Conservation (phyloP, 148 eudicot genomes). For the Gaultheria prostrata region DNA sequence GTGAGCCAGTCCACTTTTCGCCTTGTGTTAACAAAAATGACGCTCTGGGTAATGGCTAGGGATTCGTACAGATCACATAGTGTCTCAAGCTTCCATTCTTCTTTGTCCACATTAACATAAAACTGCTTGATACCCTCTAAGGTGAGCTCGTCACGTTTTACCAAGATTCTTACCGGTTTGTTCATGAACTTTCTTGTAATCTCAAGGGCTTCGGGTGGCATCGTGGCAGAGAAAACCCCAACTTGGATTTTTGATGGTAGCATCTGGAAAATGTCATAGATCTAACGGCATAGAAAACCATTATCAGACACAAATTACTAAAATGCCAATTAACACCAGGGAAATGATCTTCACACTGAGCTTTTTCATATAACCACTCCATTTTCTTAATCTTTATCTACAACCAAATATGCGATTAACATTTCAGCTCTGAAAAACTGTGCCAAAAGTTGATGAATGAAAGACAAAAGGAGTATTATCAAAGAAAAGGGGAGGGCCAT, state of each 20-base stretch:
- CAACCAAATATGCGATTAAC: background rate
- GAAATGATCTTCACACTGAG: background rate
- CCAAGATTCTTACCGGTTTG: slow-evolving; percentile 72
- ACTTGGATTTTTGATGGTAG: slow-evolving; percentile 72
- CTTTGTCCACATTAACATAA: slow-evolving; percentile 71
- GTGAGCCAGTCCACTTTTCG: slow-evolving; percentile 84
- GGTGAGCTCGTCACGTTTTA: slow-evolving; percentile 80
- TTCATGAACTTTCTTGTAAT: slow-evolving; percentile 79
- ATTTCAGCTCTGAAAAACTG: background rate
- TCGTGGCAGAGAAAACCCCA: slow-evolving; percentile 75
- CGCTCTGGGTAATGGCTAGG: slow-evolving; percentile 69
- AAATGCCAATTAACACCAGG: background rate
- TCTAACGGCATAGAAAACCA: slow-evolving; percentile 31
- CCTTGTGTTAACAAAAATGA: slow-evolving; percentile 70
- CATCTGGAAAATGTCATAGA: slow-evolving; percentile 64
- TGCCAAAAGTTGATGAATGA: background rate
- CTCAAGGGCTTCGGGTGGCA: slow-evolving; percentile 82
- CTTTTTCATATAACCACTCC: background rate
- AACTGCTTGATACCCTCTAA: slow-evolving; percentile 82
- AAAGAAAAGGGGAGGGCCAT: background rate
- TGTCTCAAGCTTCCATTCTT: slow-evolving; percentile 77
- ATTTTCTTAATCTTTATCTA: background rate
- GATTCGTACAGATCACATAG: slow-evolving; percentile 74
- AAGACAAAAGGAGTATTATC: background rate
- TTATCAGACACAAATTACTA: background rate